These are phyloP conservation scores for Sedum album DNA, from an alignment of 164 flowering plant species.

Conservation along the genomic window DNA sequence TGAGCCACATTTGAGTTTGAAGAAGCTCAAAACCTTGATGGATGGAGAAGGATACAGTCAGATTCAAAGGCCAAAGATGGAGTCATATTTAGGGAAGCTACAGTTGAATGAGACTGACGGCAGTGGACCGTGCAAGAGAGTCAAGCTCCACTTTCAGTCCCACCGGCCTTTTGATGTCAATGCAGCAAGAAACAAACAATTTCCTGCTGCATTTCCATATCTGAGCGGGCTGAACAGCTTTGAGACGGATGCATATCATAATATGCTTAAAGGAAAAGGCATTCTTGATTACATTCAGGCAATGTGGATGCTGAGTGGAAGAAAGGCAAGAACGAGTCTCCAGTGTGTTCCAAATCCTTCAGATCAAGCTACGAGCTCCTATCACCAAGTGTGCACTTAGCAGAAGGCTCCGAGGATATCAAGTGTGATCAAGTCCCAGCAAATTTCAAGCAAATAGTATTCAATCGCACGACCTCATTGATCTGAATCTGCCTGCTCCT, in stretches of 20 bases:
- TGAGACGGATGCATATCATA: not conserved
- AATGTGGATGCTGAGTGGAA: constrained; percentile 18
- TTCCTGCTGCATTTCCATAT: not conserved
- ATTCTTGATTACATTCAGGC: constrained; percentile 9
- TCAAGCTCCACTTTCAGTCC: not conserved
- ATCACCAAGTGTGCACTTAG: constrained; percentile 62
- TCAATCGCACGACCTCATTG: constrained; percentile 31
- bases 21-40: not conserved
- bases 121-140: not conserved
- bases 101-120: not conserved
- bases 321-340: constrained; percentile 50
- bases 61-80: not conserved
- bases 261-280: not conserved
- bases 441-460: constrained; percentile 20
- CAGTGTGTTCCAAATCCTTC: constrained; percentile 49
- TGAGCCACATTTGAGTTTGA: not conserved
- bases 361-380: constrained; percentile 67
- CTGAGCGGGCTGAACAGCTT: not conserved
- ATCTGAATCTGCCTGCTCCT: constrained; percentile 67
- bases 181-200: not conserved
- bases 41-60: not conserved
- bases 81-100: not conserved
- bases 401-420: constrained; percentile 24
- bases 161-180: not conserved
- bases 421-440: constrained; percentile 16